Conservation (phyloP, 2,329 filamentous ascomycete genomes). For the Colletotrichum sp. region DNA sequence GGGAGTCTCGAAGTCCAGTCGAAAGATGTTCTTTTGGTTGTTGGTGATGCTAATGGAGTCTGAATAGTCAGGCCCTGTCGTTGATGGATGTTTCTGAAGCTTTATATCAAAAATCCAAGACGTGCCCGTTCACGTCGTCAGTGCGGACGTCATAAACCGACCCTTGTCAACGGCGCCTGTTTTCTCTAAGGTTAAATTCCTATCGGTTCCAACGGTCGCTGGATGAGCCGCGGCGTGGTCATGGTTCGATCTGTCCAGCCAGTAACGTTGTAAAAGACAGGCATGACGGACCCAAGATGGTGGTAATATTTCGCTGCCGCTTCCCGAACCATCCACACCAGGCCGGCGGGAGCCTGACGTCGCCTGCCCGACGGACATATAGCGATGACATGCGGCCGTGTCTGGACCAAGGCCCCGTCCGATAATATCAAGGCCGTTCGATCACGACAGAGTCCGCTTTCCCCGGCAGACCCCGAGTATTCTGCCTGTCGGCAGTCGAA, state of each 20-base stretch:
- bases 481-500: not conserved
- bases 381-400: not conserved
- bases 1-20: no score
- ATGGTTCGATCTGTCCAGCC: not conserved
- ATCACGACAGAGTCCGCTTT: not conserved
- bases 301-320: not conserved
- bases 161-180: not conserved
- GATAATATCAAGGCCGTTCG: not conserved
- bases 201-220: not conserved
- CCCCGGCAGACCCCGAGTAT: not conserved
- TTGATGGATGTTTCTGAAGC: not conserved
- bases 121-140: not conserved
- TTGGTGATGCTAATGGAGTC: not conserved
- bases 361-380: not conserved
- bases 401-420: not conserved
- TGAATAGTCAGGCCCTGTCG: accelerated
- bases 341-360: not conserved
- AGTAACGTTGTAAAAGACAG: not conserved
- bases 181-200: not conserved
- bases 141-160: not conserved
- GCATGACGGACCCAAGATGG: not conserved
- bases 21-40: not conserved
- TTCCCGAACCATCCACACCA: not conserved
- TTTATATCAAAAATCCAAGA: not conserved
- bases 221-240: not conserved